phyloP scores from a whole-genome alignment of 495 filamentous ascomycete species.

The Daldinia vernicosa region DNA sequence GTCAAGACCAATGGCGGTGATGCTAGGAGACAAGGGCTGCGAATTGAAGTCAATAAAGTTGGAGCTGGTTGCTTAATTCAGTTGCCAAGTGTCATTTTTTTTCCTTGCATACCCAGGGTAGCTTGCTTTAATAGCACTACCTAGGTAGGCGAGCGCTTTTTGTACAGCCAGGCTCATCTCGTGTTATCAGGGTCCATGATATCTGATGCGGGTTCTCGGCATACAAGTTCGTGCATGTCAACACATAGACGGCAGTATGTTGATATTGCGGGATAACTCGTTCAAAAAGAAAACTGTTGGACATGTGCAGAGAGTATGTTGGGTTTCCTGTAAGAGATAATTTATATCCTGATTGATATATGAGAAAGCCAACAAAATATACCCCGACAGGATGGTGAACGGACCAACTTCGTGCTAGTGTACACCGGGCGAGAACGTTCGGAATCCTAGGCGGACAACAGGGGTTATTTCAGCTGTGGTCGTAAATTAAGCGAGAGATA shows the following conservation, averaged over 20 bases:
- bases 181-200: background rate
- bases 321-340: background rate
- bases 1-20: slow-evolving; percentile 12
- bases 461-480: background rate
- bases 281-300: background rate
- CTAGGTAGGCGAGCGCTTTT: background rate
- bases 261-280: background rate
- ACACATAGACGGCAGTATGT: too few species aligned
- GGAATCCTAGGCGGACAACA: background rate
- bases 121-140: background rate
- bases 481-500: background rate
- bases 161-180: background rate
- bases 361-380: background rate
- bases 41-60: background rate
- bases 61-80: slow-evolving; percentile 8
- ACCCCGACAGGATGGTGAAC: too few species aligned
- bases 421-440: background rate
- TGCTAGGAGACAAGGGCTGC: slow-evolving; percentile 11
- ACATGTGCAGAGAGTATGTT: too few species aligned
- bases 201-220: background rate
- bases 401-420: too few species aligned
- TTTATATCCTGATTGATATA: background rate
- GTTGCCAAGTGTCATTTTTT: background rate
- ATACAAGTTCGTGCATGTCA: too few species aligned
- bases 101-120: background rate